Evolutionary conservation across 257 asterid genomes (phyloP), one percentile per base, ranked within the genome.

Genomic region (Fraxinus quadrangulata): DNA sequence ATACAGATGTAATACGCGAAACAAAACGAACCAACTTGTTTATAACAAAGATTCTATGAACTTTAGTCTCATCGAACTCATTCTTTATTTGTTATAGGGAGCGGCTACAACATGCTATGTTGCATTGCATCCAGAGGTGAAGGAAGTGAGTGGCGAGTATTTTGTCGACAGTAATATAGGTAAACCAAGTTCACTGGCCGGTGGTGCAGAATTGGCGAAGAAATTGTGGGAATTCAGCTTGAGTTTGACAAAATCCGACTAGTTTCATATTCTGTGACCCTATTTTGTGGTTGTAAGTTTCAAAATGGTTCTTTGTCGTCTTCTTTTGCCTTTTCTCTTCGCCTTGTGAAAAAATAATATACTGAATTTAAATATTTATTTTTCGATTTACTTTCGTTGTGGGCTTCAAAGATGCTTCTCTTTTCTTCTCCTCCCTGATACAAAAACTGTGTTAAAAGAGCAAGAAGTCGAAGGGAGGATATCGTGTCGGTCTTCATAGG

Each of bases 191-290:
- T 66, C 82, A 39, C 80, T 79, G 11, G 90, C 88, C 74, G 70
- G 14, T 7, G 93, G 91, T 81, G 83, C 81, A n/a, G 88, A 88
- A 7, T 84, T 91, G 81, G 97, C 96, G 0, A 91, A 88, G 88
- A 87, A 87, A 79, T 83, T 91, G 13, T 90, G 97, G 97, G 96
- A 93, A 67, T 87, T 88, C 78, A 91, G 97, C 87, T 78, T 90
- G 87, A 71, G 82, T 59, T 47, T 87, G 79, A 87, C 90, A 2
- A 73, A 80, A 36, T 23, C 85, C 69, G 82, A 83, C 78, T 91
- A 85, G 80, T 36, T 33, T 67, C 68, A 63, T 63, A 24, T 63
- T 23, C 34, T 63, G 33, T 11, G 16, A 21, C 16, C 68, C 68
- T 2, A 23, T 23, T 23, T 24, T 63, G 11, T 23, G 0, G 16